phyloP scores from a whole-genome alignment of 805 yeast genomes.

The Candida berthetii region DNA sequence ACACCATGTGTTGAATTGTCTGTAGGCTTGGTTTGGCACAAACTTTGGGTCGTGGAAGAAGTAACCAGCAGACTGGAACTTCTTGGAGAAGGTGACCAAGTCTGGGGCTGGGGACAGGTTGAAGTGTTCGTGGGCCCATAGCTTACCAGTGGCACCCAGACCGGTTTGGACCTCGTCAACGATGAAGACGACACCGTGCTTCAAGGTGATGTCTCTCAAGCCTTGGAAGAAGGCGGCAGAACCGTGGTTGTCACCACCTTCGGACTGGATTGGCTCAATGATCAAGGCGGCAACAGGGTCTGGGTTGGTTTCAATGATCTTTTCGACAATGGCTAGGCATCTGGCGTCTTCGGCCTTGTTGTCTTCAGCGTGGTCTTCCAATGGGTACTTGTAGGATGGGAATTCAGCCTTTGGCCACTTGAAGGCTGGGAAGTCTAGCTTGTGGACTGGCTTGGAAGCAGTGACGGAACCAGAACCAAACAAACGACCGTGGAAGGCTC shows the following conservation, averaged over 20 bases:
- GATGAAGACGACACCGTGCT: constrained; percentile 65
- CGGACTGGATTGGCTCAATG: constrained; percentile 88
- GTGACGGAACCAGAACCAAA: constrained; percentile 91
- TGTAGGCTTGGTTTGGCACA: constrained; percentile 71
- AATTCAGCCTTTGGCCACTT: constrained; percentile 96
- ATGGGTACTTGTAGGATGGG: constrained; percentile 82
- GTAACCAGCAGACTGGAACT: constrained; percentile 87
- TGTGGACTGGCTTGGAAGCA: constrained; percentile 92
- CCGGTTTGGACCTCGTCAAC: constrained; percentile 91
- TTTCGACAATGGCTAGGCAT: constrained; percentile 73
- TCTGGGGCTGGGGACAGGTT: constrained; percentile 72
- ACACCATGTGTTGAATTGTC: constrained; percentile 93
- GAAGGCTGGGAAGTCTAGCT: constrained; percentile 87
- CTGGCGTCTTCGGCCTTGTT: constrained; percentile 77
- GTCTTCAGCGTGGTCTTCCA: constrained; percentile 54
- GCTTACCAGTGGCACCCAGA: constrained; percentile 77
- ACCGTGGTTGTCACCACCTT: constrained; percentile 91
- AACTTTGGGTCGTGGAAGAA: constrained; percentile 71
- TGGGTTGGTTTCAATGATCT: constrained; percentile 58
- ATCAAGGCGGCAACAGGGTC: constrained; percentile 83
- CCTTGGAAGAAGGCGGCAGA: constrained; percentile 76
- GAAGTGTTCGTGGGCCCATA: constrained; percentile 91
- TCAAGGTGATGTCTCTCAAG: constrained; percentile 66
- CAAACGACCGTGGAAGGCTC: constrained; percentile 92
- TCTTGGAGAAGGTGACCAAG: constrained; percentile 81